Evolutionary conservation across 176 grass and related monocot genomes (phyloP).

Genomic region (Typha latifolia): DNA sequence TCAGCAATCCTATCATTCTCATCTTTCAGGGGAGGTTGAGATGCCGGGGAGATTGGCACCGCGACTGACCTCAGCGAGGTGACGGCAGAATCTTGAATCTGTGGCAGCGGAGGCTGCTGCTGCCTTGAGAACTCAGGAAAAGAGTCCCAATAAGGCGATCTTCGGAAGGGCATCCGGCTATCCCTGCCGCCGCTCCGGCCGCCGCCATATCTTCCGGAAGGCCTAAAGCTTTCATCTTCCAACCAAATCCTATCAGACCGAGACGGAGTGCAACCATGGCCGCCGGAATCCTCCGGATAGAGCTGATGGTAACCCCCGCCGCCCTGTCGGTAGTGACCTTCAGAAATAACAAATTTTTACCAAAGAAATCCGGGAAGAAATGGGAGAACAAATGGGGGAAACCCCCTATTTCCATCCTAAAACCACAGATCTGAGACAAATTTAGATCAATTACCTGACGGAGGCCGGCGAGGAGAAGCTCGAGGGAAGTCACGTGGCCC

Average conservation of each 20-base stretch:
- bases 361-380: not conserved
- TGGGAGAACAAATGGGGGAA: not conserved
- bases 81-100: not conserved
- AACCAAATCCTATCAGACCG: conserved; percentile 16
- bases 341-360: conserved; percentile 2
- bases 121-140: conserved; percentile 37
- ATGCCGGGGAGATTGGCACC: conserved; percentile 36
- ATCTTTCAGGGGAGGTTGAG: conserved; percentile 10
- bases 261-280: conserved; percentile 19
- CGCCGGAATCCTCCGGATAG: conserved; percentile 9
- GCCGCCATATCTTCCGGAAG: conserved; percentile 6
- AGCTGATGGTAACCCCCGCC: conserved; percentile 19
- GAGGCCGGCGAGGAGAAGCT: conserved; percentile 15
- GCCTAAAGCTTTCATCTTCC: conserved; percentile 12
- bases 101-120: conserved; percentile 30
- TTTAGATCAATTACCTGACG: conserved; percentile 6
- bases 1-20: conserved; percentile 5
- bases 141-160: conserved; percentile 14
- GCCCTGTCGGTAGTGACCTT: conserved; percentile 29
- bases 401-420: not conserved
- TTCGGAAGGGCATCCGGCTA: conserved; percentile 2
- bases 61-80: conserved; percentile 70
- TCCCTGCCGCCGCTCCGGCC: conserved; percentile 8
- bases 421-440: not conserved
- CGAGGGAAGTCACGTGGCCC: conserved; percentile 15